Percentiles rank a stretch among this genome's conserved stretches.
Evolutionary conservation across 441 rosid genomes (phyloP).

Genomic region (Pelargonium citronellum): DNA sequence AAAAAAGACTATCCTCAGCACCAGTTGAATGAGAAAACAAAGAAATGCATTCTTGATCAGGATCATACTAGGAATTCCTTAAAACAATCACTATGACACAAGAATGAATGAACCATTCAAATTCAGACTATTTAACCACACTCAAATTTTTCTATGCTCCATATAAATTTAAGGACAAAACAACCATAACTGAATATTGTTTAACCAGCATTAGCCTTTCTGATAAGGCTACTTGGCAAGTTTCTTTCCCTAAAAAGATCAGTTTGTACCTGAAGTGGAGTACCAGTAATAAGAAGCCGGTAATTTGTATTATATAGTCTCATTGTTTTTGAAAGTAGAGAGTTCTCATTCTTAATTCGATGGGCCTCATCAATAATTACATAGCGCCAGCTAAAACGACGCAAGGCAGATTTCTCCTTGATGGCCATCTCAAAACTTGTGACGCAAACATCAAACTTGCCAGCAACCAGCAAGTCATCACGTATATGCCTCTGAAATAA

Average conservation of each 20-base stretch:
- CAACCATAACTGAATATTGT: background rate
- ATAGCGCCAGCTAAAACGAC: conserved; percentile 98
- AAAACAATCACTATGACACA: too few species aligned
- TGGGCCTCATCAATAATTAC: conserved; percentile 98
- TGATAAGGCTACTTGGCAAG: background rate
- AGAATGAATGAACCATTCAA: too few species aligned
- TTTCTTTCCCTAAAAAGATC: conserved; percentile 1
- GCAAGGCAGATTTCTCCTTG: conserved; percentile 84
- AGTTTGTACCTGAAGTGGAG: conserved; percentile 89
- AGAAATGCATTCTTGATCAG: too few species aligned
- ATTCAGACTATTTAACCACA: too few species aligned
- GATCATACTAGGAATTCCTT: too few species aligned
- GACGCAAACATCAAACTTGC: conserved; percentile 97
- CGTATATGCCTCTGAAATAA: conserved; percentile 77
- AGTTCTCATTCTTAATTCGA: conserved; percentile 94
- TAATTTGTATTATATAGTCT: conserved; percentile 86
- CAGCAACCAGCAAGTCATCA: conserved; percentile 83
- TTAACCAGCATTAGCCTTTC: background rate
- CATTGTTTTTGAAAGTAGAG: conserved; percentile 97
- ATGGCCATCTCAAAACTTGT: conserved; percentile 99
- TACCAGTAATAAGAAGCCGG: conserved; percentile 94
- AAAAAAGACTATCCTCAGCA: too few species aligned
- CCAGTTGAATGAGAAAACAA: too few species aligned
- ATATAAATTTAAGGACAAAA: too few species aligned
- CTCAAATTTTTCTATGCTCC: too few species aligned